Evolutionary conservation across 768 basidiomycete genomes (phyloP), one percentile per base, ranked within the genome.

Genomic region (Lanmaoa rubissima): DNA sequence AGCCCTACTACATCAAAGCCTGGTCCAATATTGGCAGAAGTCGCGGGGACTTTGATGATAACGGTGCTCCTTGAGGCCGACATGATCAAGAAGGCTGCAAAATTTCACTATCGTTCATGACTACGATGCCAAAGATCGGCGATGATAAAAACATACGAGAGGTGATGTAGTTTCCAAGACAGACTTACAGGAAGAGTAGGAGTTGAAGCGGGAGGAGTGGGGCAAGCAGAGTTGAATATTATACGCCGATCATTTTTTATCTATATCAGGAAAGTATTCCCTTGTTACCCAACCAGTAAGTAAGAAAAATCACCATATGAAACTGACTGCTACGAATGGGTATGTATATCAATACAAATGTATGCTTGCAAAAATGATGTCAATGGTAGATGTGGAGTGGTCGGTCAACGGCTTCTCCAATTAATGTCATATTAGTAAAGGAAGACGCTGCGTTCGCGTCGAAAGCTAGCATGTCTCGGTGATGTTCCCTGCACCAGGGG

Each of bases 1-100:
- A 99, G 87, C n/a, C 97, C 97, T 61, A 98, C 94, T 60, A 98
- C 97, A 72, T 99, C 97, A 74, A 99, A 99, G 26, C 96, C 96
- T 40, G 96, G 96, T 3, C 96, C 96, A 68, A 99, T 94, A 78
- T 99, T 99, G 61, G 96, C 96, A 60, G 95, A 94, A 2, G 96
- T 98, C n/a, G 94, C 94, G 11, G 96, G 96, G 51, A 98, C 89
- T 60, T 80, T 83, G 73, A 99, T 92, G 38, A 77, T 79, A 74
- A 94, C 82, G 12, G 65, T 48, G n/a, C 41, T 53, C 49, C 62
- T 61, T 58, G 51, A 26, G 41, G 45, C 42, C 28, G 64, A 45
- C 72, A 73, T 72, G 58, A 43, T 55, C 41, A 48, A 35, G 35
- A n/a, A 32, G 24, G 43, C 57, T 68, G 54, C 19, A 38, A 50